Conservation (phyloP, 2,329 filamentous ascomycete genomes). For the Exophiala sideris region DNA sequence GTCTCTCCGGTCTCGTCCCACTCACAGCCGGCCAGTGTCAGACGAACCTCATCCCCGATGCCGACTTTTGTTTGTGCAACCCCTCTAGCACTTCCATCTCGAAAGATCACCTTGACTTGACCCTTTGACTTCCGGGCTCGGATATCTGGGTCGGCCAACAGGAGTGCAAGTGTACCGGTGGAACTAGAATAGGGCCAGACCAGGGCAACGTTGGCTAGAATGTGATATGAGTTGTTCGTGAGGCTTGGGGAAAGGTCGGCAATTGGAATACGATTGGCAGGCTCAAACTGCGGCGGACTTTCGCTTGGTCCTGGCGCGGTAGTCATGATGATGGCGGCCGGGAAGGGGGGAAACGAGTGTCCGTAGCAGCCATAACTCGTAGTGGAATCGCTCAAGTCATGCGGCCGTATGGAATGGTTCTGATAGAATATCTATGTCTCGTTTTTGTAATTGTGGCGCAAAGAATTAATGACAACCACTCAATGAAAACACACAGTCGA, state of each 20-base stretch:
- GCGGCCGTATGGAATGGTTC: slow-evolving; percentile 2
- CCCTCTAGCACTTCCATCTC: slow-evolving; percentile 65
- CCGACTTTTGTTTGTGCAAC: slow-evolving; percentile 66
- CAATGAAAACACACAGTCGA: slow-evolving; percentile 9
- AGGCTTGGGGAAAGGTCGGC: slow-evolving; percentile 40
- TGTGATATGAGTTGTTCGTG: slow-evolving; percentile 31
- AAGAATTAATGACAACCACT: slow-evolving; percentile 8
- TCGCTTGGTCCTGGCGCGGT: slow-evolving; percentile 6
- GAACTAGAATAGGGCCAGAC: slow-evolving; percentile 89
- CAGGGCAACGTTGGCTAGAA: slow-evolving; percentile 75
- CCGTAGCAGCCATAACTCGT: slow-evolving; percentile 13
- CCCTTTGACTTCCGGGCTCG: slow-evolving; percentile 72
- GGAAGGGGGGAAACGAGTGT: neutral
- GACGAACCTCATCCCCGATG: slow-evolving; percentile 71
- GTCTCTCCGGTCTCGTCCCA: slow-evolving; percentile 58
- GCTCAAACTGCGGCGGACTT: slow-evolving; percentile 9
- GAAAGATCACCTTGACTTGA: slow-evolving; percentile 75
- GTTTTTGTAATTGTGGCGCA: slow-evolving; percentile 1
- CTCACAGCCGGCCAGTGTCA: slow-evolving; percentile 66
- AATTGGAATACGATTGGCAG: slow-evolving; percentile 29
- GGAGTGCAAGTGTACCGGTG: slow-evolving; percentile 68
- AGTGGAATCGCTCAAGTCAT: neutral
- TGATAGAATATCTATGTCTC: slow-evolving; percentile 5
- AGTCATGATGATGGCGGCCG: slow-evolving; percentile 16
- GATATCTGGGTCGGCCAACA: slow-evolving; percentile 81